A percentile compares a stretch with the other conserved stretches of the same genome.
These are phyloP conservation scores for Leccinellum rugosiceps DNA, from an alignment of 768 basidiomycete genomes.

Conservation along the genomic window DNA sequence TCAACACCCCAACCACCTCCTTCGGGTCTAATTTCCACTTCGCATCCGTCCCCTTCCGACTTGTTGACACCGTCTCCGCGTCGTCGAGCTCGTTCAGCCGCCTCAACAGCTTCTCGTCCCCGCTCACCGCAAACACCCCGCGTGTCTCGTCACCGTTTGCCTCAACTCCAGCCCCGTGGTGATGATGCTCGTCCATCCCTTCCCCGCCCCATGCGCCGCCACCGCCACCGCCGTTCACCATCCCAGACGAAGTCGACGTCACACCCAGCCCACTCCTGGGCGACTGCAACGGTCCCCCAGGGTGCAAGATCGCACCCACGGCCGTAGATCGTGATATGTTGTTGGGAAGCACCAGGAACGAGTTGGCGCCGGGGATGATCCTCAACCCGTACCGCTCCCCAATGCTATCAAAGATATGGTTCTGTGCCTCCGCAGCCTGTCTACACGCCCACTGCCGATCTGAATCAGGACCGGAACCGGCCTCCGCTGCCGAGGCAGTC, in stretches of 20 bases:
- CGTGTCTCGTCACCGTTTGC: slow-evolving; percentile 43
- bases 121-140: slow-evolving; percentile 63
- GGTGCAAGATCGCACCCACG: slow-evolving; percentile 74
- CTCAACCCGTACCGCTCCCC: slow-evolving; percentile 81
- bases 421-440: slow-evolving; percentile 88
- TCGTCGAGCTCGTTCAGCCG: slow-evolving; percentile 72
- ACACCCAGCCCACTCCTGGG: slow-evolving; percentile 32
- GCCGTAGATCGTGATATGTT: slow-evolving; percentile 83
- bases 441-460: slow-evolving; percentile 81
- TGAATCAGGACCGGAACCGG: slow-evolving; percentile 20
- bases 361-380: slow-evolving; percentile 76
- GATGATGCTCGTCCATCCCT: slow-evolving; percentile 6
- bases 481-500: slow-evolving; percentile 49
- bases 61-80: slow-evolving; percentile 69
- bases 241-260: slow-evolving; percentile 24
- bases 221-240: slow-evolving; percentile 15
- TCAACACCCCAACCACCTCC: slow-evolving; percentile 35
- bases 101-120: slow-evolving; percentile 76
- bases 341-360: slow-evolving; percentile 80
- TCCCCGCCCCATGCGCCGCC: background rate
- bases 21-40: slow-evolving; percentile 54
- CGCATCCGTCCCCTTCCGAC: slow-evolving; percentile 75
- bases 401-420: slow-evolving; percentile 86
- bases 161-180: slow-evolving; percentile 12
- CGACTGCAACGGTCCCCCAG: slow-evolving; percentile 47